phyloP scores from a whole-genome alignment of 495 filamentous ascomycete genomes.

The Poronia punctata region DNA sequence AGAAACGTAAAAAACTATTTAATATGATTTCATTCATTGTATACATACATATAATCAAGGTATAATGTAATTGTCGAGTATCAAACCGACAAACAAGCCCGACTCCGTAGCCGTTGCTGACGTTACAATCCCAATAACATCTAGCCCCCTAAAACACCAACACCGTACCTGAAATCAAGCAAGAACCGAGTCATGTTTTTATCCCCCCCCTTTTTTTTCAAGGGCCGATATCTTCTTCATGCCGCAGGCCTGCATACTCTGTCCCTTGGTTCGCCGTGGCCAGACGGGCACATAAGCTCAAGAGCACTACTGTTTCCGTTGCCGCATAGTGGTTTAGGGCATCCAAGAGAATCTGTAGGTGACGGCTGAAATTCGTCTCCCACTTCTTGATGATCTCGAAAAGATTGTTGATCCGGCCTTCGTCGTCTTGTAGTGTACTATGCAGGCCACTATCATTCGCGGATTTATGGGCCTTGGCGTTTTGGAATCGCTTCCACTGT shows the following conservation, averaged over 20 bases:
- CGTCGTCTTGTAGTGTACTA: slow-evolving; percentile 41
- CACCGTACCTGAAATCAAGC: too few relatives aligned
- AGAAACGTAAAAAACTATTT: too few relatives aligned
- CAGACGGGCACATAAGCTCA: slow-evolving; percentile 74
- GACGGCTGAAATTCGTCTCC: slow-evolving; percentile 84
- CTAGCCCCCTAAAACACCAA: too few relatives aligned
- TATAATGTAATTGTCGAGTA: too few relatives aligned
- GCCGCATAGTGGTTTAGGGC: slow-evolving; percentile 94
- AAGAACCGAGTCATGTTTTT: not conserved
- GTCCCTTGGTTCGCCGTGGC: slow-evolving; percentile 67
- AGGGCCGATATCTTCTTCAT: slow-evolving; percentile 37
- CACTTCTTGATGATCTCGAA: slow-evolving; percentile 79
- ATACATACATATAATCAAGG: too few relatives aligned
- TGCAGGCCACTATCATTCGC: slow-evolving; percentile 14
- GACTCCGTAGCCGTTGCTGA: too few relatives aligned
- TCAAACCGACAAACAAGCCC: too few relatives aligned
- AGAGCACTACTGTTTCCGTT: slow-evolving; percentile 89
- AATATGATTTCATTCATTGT: too few relatives aligned
- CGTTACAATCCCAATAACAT: too few relatives aligned
- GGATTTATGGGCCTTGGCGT: slow-evolving; percentile 28
- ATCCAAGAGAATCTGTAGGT: slow-evolving; percentile 86
- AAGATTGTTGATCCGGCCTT: slow-evolving; percentile 64
- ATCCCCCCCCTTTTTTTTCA: too few relatives aligned
- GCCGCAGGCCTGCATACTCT: slow-evolving; percentile 43
- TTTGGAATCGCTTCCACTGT: slow-evolving; percentile 45